Evolutionary conservation across 2,329 filamentous ascomycete species (phyloP), one percentile per base, ranked within the genome.

Genomic region (Hymenoscyphus fructigenus): DNA sequence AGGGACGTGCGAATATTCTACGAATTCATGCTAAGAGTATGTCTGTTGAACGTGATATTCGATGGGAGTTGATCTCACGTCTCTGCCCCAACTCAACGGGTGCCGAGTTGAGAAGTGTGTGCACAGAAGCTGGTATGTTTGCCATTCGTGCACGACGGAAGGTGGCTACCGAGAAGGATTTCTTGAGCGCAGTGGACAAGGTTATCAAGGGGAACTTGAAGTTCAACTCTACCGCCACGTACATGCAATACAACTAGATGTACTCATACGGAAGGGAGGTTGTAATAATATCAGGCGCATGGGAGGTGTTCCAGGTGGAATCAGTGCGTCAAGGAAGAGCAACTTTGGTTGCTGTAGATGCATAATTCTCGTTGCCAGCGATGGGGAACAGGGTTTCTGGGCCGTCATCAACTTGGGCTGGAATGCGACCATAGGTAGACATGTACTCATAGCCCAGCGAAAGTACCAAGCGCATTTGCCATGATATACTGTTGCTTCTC

Each of bases 21-120:
- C 91, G 95, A 60, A 99, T 99, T 74, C 95, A 98, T 82, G 95
- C 95, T 74, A 99, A 98, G 90, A 96, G 92, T 77, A 99, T 99
- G 95, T 97, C 93, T 20, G 95, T 99, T 44, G 95, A 99, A 85
- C 88, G 95, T 61, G 95, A 99, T 76, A 99, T 99, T 75, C 88
- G 95, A 80, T 99, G 95, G 95, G 95, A 99, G 82, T 86, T 99
- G 70, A 98, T 99, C 76, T 97, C 93, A 23, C 90, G 95, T 73
- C 85, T 99, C 69, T 99, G 95, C 81, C 95, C 95, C 71, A 99
- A 99, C 81, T 91, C 93, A 61, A 99, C 95, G 0, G 95, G 95
- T 82, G 95, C 95, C 60, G 95, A 99, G 80, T 81, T 99, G 77
- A 88, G 95, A 75, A 96, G 92, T 81, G 95, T 99, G 67, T 97